phyloP scores from a whole-genome alignment of 805 yeast species.

The Zygosaccharomyces rouxii region DNA sequence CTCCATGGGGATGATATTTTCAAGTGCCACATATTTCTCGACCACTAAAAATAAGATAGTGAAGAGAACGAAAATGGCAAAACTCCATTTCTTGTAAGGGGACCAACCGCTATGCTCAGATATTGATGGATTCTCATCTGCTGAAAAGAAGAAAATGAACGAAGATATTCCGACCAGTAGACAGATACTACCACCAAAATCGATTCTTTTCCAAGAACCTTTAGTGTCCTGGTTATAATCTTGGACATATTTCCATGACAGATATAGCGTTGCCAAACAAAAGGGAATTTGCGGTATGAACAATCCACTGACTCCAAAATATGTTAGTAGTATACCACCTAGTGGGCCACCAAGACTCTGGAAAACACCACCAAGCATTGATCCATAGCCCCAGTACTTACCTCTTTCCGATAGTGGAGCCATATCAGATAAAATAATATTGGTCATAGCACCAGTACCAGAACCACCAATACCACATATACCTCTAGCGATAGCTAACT shows the following conservation, averaged over 20 bases:
- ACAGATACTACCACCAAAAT: slow-evolving; percentile 40
- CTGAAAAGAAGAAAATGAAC: slow-evolving; percentile 35
- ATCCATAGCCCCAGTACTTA: slow-evolving; percentile 49
- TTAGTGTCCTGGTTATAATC: slow-evolving; percentile 32
- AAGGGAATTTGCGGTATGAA: slow-evolving; percentile 41
- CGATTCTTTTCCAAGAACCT: slow-evolving; percentile 37
- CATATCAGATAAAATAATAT: slow-evolving; percentile 52
- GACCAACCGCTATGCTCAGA: slow-evolving; percentile 8
- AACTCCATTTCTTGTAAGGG: slow-evolving; percentile 11
- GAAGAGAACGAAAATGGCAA: slow-evolving; percentile 12
- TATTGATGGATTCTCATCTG: slow-evolving; percentile 13
- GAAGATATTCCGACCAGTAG: slow-evolving; percentile 36
- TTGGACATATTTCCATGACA: slow-evolving; percentile 32
- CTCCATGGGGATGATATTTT: slow-evolving; percentile 40
- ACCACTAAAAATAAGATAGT: slow-evolving; percentile 28
- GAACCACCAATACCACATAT: slow-evolving; percentile 59
- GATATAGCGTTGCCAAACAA: slow-evolving; percentile 25
- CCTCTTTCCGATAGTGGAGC: slow-evolving; percentile 52
- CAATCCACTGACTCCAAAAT: slow-evolving; percentile 45
- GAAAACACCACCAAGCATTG: slow-evolving; percentile 37
- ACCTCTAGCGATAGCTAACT: slow-evolving; percentile 48
- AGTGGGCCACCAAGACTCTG: slow-evolving; percentile 44
- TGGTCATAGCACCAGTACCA: slow-evolving; percentile 48
- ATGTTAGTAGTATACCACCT: slow-evolving; percentile 39
- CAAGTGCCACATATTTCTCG: slow-evolving; percentile 38